These are phyloP conservation scores for Geotrichum klebahnii DNA, from an alignment of 1,139 yeast genomes.

Conservation along the genomic window DNA sequence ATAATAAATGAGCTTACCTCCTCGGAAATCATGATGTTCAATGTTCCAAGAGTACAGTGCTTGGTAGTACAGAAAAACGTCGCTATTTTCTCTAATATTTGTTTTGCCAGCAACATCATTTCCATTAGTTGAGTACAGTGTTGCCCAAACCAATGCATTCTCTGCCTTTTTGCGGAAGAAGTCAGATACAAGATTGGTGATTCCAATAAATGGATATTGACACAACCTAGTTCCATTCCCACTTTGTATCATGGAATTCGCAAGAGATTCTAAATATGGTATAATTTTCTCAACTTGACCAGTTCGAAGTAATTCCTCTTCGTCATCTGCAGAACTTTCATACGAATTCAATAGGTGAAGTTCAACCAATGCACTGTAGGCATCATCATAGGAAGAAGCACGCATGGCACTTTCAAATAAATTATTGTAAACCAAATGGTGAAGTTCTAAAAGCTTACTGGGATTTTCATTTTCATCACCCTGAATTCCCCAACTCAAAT, in stretches of 20 bases:
- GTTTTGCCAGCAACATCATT: background rate
- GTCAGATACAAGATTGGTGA: slow-evolving; percentile 29
- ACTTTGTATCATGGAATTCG: slow-evolving; percentile 27
- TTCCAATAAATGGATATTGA: slow-evolving; percentile 36
- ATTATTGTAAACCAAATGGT: slow-evolving; percentile 20
- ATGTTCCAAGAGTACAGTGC: slow-evolving; percentile 38
- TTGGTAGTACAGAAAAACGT: slow-evolving; percentile 28
- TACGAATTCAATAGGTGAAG: slow-evolving; percentile 23
- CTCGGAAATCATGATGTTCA: slow-evolving; percentile 35
- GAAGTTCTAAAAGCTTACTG: background rate
- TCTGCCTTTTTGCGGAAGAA: slow-evolving; percentile 22
- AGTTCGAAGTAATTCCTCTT: slow-evolving; percentile 3
- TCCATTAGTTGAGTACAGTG: background rate
- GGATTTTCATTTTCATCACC: slow-evolving; percentile 4
- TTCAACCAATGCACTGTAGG: slow-evolving; percentile 36
- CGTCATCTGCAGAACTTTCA: slow-evolving; percentile 17
- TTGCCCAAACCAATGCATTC: background rate
- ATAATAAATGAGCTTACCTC: slow-evolving; percentile 26
- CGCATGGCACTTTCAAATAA: slow-evolving; percentile 30
- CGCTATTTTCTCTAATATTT: slow-evolving; percentile 12
- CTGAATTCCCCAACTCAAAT: slow-evolving; percentile 8
- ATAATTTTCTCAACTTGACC: slow-evolving; percentile 3
- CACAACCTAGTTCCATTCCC: slow-evolving; percentile 30
- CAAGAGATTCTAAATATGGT: slow-evolving; percentile 25
- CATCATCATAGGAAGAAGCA: slow-evolving; percentile 31